A percentile compares a stretch with the other conserved stretches of the same genome.
Evolutionary conservation across 305 asterid species (phyloP).

Genomic region (Fraxinus ornus): DNA sequence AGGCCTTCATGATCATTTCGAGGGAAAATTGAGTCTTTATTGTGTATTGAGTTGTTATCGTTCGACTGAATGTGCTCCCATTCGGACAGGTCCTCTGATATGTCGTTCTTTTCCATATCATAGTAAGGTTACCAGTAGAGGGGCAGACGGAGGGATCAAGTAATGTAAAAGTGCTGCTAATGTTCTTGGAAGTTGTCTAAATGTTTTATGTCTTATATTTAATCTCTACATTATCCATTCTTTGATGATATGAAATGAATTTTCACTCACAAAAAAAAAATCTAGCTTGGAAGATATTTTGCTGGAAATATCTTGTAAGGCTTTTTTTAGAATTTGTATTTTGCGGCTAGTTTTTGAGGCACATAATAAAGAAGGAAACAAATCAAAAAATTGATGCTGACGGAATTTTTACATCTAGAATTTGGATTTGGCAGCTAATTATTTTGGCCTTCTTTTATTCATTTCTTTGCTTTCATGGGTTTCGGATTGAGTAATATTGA

Average conservation of each 20-base stretch:
- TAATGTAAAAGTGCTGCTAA: neutral
- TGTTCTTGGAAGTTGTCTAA: neutral
- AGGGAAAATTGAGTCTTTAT: slow-evolving; percentile 32
- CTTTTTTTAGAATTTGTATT: slow-evolving; percentile 16
- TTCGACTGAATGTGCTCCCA: slow-evolving; percentile 40
- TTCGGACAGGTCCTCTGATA: slow-evolving; percentile 33
- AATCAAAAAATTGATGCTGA: neutral
- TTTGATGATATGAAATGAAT: slow-evolving; percentile 30
- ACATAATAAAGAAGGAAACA: neutral
- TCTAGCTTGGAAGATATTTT: slow-evolving; percentile 32
- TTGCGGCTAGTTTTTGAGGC: neutral
- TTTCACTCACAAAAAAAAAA: slow-evolving; percentile 12
- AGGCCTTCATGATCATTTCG: slow-evolving; percentile 38
- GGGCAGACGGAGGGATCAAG: neutral
- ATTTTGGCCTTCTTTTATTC: neutral
- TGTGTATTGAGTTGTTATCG: neutral
- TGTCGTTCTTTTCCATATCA: slow-evolving; percentile 35
- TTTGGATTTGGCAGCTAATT: neutral
- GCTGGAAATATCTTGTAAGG: slow-evolving; percentile 29
- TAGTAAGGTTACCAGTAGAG: neutral
- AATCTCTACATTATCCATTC: slow-evolving; percentile 25
- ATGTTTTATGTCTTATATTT: neutral
- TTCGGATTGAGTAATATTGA: neutral
- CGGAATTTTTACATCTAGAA: neutral
- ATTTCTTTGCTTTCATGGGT: neutral